Base-by-base conservation (phyloP, 1,284 basidiomycete genomes). In the Coniferiporia sulphurascens region DNA sequence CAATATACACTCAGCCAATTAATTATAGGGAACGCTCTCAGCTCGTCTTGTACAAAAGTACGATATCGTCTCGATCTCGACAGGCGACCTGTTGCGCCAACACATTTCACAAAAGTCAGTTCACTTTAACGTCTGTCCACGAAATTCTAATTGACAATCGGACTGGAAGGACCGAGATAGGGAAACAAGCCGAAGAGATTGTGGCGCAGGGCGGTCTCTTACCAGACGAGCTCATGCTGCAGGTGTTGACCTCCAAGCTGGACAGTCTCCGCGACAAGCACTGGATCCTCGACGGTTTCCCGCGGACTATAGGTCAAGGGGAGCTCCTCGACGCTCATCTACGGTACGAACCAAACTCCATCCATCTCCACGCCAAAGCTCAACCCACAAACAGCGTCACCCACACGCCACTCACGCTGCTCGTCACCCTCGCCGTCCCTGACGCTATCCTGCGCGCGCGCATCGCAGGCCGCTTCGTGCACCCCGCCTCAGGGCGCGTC, bases 231-330 rank as follows among this genome's bases (percentile, higher is more conserved):
- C 71, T 92, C 59, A 86, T 94, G 76, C 76, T 93, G 59, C 82
- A 84, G 67, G 79, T 93, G 12, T 80, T 93, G 38, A 81, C 85
- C 41, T 83, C 78, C 69, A 88, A 86, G 68, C 77, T 94, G 4
- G 84, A 89, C 60, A 65, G 70, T n/a, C 72, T 92, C 55, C 79
- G 80, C 48, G 82, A 86, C 72, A 86, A 79, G 83, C 86, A 91
- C 69, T 98, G 95, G 95, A 90, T 98, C 64, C 74, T 99, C 38
- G 96, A 99, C 68, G 96, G 96, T 4, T 99, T 99, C 70, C 96
- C 96, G 35, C 86, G 96, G 44, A 99, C 96, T 1, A 73, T 96
- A 1, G 85, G 83, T 15, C 96, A 99, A 73, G 96, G 93, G 0
- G 78, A 87, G 70, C 78, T 96, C 48, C 80, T 99, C 9, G 92